Evolutionary conservation across 1,284 basidiomycete genomes (phyloP), one percentile per base, ranked within the genome.

Genomic region (Ganoderma resinaceum): DNA sequence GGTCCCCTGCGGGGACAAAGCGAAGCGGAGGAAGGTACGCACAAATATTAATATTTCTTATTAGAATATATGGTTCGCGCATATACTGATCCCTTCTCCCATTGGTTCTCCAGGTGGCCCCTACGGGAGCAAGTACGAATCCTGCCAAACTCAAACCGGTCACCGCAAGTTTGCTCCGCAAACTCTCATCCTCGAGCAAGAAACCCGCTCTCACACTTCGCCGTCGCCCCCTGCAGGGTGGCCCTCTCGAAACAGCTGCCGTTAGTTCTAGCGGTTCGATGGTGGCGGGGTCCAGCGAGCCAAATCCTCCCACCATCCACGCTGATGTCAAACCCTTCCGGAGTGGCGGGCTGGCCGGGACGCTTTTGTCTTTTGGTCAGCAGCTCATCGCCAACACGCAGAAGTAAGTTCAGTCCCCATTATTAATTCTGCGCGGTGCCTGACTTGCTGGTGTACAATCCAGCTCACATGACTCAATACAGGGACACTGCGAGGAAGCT

Each of bases 311-410:
- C 26, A 52, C 52, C 20, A 40, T 58, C 43, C 64, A 11, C 58
- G 46, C 65, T 29, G 42, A 59, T 59, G 66, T 62, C 68, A 66
- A 65, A 60, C 64, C 70, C 35, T 33, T 65, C 37, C 61, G 46
- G 20, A 46, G 53, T 26, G 73, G 74, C 18, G 74, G 72, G 38
- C 65, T 77, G 61, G 76, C 75, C n/a, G 69, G 69, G 46, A 66
- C 74, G 14, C 73, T 77, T 31, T 61, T 77, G 66, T 72, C 76
- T n/a, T 77, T 67, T 46, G 75, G 74, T 1, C 70, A 73, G 61
- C 66, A 65, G 63, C 46, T 73, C 26, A 63, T 72, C 42, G 66
- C 68, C n/a, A 65, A 57, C 35, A 29, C 67, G 38, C 61, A 62
- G 49, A 70, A 66, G 74, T 74, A 55, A 70, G 74, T 29, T 40